Base-by-base conservation (phyloP, 164 flowering plant genomes). In the Piper longum region DNA sequence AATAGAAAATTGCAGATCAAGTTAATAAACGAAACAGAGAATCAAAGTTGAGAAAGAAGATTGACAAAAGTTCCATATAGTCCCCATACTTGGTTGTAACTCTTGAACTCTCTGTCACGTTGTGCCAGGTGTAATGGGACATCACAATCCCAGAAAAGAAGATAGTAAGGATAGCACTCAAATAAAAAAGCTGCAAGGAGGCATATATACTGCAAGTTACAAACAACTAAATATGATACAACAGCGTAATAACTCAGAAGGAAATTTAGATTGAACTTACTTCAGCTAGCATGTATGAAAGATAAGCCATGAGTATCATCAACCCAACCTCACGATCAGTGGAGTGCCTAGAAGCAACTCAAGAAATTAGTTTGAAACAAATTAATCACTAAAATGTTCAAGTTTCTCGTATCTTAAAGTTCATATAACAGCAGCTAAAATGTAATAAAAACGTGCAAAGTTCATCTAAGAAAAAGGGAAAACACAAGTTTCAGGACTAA, bases 101-200 rank as follows among this genome's bases (percentile, higher is more conserved):
- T 76, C 95, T 82, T 66, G 98, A 91, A 73, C 95, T 85, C 78
- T 88, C 91, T 3, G 96, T 91, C 65, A 91, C 96, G 70, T 91
- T 91, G 66, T 89, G 90, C 96, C 96, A 91, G 45, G 96, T 89
- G 74, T 92, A 89, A 70, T 87, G 96, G 9, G 96, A 89, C 96
- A 89, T 89, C 58, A 87, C 93, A 74, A 87, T 89, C 57, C 96
- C 98, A 58, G 95, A 86, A 71, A 92, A 89, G 81, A 92, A 92
- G 42, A 92, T 95, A 0, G 98, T 92, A 71, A 92, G 89, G 69
- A 92, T 92, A 14, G 77, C 96, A 73, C 96, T 87, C 61, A 89
- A 75, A 65, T 83, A 63, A 70, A 81, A 85, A 42, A 89, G 74
- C 98, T 91, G 95, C 81, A 81, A 69, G 16, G 61, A 13, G 69